Percentiles rank a stretch among this genome's conserved stretches.
Evolutionary conservation across 306 rosid genomes (phyloP).

Genomic region (Quercus glauca): DNA sequence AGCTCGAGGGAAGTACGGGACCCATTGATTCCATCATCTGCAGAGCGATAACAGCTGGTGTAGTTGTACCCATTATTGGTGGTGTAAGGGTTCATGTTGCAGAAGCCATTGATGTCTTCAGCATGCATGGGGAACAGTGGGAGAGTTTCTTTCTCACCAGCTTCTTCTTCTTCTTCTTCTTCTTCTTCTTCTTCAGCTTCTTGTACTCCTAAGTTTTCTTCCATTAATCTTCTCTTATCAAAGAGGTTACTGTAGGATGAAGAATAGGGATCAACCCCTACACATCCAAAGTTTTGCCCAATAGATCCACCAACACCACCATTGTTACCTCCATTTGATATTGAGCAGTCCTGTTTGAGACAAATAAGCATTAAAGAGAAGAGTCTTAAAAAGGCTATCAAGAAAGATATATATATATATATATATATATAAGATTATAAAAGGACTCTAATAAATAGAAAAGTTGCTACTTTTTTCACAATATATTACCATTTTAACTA

Average conservation of each 20-base stretch:
- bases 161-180: slow-evolving; percentile 4
- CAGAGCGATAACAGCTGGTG: slow-evolving; percentile 46
- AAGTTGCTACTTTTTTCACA: background rate
- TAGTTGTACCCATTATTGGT: slow-evolving; percentile 28
- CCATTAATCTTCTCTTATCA: slow-evolving; percentile 41
- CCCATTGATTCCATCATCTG: slow-evolving; percentile 15
- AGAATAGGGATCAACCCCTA: slow-evolving; percentile 63
- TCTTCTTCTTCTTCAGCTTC: slow-evolving; percentile 20
- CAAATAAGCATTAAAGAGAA: background rate
- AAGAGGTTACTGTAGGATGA: slow-evolving; percentile 40
- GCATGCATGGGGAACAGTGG: slow-evolving; percentile 92
- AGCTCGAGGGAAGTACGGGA: slow-evolving; percentile 49
- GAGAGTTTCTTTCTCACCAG: slow-evolving; percentile 73
- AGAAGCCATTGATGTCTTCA: slow-evolving; percentile 64
- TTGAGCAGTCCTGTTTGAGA: slow-evolving; percentile 55
- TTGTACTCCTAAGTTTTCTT: slow-evolving; percentile 31
- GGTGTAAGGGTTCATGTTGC: slow-evolving; percentile 52
- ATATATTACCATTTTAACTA: background rate
- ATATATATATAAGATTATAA: no score
- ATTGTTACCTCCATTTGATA: slow-evolving; percentile 57
- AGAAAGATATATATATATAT: no score
- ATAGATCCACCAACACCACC: slow-evolving; percentile 38
- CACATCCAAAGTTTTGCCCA: slow-evolving; percentile 57
- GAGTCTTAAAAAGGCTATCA: background rate
- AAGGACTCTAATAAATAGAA: background rate